Percentiles rank a stretch among this genome's conserved stretches.
Conservation (phyloP, 257 asterid species). For the Gardenia jasminoides region DNA sequence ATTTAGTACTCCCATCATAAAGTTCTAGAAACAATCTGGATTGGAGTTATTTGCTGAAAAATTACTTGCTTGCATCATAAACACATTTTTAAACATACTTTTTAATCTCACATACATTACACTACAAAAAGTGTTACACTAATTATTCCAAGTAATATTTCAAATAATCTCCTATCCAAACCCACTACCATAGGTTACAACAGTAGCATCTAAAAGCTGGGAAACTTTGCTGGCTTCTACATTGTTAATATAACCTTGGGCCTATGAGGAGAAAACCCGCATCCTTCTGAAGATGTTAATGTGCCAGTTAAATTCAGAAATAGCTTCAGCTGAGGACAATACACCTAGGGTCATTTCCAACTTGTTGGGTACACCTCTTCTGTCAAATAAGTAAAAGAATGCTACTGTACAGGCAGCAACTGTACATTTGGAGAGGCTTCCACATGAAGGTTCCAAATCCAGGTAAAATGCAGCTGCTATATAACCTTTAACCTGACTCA, state of each 20-base stretch:
- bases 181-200: not conserved
- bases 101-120: too few species aligned
- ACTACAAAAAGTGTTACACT: too few species aligned
- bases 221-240: not conserved
- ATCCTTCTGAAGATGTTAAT: slow-evolving; percentile 2
- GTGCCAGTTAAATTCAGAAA: not conserved
- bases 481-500: not conserved
- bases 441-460: not conserved
- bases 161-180: too few species aligned
- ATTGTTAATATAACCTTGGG: not conserved
- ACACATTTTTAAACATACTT: too few species aligned
- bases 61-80: too few species aligned
- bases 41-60: too few species aligned
- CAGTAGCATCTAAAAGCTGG: not conserved
- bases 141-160: too few species aligned
- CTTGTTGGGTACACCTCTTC: not conserved
- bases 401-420: slow-evolving; percentile 22
- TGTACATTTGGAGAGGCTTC: slow-evolving; percentile 26
- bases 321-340: not conserved
- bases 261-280: not conserved
- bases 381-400: slow-evolving; percentile 8
- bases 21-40: too few species aligned
- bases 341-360: slow-evolving; percentile 3
- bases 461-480: not conserved
- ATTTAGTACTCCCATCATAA: not conserved